Evolutionary conservation across 2,329 filamentous ascomycete species (phyloP).

Genomic region (Volutella citrinella): DNA sequence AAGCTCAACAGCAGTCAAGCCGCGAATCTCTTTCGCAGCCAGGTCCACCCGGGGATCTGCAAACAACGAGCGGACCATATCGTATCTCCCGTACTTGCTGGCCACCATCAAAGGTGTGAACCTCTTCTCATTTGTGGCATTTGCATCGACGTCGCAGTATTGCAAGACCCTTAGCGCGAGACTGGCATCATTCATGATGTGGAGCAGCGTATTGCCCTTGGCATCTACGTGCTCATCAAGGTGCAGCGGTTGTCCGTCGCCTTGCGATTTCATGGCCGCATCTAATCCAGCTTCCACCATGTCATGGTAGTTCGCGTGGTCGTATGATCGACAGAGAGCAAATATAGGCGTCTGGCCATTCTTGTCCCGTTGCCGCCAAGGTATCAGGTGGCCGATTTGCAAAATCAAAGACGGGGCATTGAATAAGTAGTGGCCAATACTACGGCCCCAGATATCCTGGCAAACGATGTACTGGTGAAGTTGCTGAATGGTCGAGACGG

Average conservation of each 20-base stretch:
- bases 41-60: conserved; percentile 84
- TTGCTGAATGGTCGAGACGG: conserved; percentile 50
- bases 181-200: conserved; percentile 85
- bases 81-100: conserved; percentile 94
- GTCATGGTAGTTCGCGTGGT: conserved; percentile 77
- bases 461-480: conserved; percentile 67
- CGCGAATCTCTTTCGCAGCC: conserved; percentile 77
- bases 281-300: conserved; percentile 85
- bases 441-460: conserved; percentile 83
- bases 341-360: conserved; percentile 98
- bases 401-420: conserved; percentile 79
- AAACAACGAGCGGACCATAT: conserved; percentile 87
- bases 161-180: conserved; percentile 74
- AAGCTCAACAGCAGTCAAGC: conserved; percentile 89
- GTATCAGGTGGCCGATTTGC: conserved; percentile 72
- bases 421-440: conserved; percentile 94
- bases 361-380: conserved; percentile 89
- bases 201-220: conserved; percentile 93
- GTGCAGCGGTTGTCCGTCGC: conserved; percentile 76
- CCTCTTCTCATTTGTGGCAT: conserved; percentile 89
- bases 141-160: conserved; percentile 90
- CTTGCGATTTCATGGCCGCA: conserved; percentile 70
- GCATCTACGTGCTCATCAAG: conserved; percentile 88
- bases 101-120: conserved; percentile 98
- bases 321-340: conserved; percentile 91